phyloP scores from a whole-genome alignment of 1,139 yeast genomes.

The Kurtzmaniella quercitrusa region DNA sequence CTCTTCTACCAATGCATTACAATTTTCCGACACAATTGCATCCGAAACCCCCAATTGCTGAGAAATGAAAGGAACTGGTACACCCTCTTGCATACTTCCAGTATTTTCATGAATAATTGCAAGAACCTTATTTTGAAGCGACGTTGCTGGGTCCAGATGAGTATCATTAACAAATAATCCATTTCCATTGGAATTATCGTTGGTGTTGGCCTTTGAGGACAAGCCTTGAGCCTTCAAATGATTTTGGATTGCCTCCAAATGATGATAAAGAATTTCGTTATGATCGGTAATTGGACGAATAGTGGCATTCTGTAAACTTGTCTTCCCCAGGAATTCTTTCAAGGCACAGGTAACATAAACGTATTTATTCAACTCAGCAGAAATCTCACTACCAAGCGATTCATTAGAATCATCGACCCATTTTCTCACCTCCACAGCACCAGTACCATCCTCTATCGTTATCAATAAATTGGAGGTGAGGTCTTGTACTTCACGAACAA shows the following conservation, averaged over 20 bases:
- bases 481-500: slow-evolving; percentile 56
- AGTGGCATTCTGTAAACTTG: slow-evolving; percentile 61
- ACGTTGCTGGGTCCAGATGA: slow-evolving; percentile 21
- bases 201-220: slow-evolving; percentile 15
- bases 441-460: slow-evolving; percentile 83
- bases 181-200: slow-evolving; percentile 17
- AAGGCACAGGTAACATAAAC: slow-evolving; percentile 71
- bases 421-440: slow-evolving; percentile 62
- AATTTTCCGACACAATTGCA: slow-evolving; percentile 45
- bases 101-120: slow-evolving; percentile 49
- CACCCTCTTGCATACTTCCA: slow-evolving; percentile 67
- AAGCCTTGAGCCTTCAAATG: slow-evolving; percentile 53
- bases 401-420: slow-evolving; percentile 59
- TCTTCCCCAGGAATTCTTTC: slow-evolving; percentile 65
- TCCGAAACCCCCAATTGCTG: slow-evolving; percentile 50
- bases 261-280: slow-evolving; percentile 75
- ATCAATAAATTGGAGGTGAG: slow-evolving; percentile 51
- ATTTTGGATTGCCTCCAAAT: slow-evolving; percentile 63
- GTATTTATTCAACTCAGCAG: slow-evolving; percentile 38
- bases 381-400: slow-evolving; percentile 28
- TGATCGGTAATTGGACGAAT: slow-evolving; percentile 61
- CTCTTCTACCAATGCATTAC: slow-evolving; percentile 54
- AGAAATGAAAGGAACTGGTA: slow-evolving; percentile 58
- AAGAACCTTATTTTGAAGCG: slow-evolving; percentile 41
- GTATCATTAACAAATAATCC: slow-evolving; percentile 47